These are phyloP conservation scores for Arthrobotrys megalospora DNA, from an alignment of 2,329 filamentous ascomycete species.

Conservation along the genomic window DNA sequence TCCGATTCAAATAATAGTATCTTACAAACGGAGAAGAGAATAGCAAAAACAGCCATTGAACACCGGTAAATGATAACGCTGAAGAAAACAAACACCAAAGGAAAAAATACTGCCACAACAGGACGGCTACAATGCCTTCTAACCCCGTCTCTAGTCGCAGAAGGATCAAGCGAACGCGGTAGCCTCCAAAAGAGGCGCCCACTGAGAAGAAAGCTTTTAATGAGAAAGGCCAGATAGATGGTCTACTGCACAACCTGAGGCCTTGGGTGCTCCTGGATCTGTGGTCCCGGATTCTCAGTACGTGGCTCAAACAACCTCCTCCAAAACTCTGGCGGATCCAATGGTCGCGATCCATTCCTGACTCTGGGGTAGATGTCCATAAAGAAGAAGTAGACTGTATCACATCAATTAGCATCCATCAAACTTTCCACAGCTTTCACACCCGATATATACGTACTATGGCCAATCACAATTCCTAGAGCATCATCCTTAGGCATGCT, in stretches of 20 bases:
- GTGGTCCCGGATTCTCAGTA: slow-evolving; percentile 53
- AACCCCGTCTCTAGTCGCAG: neutral
- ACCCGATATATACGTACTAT: slow-evolving; percentile 70
- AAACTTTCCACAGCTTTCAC: neutral
- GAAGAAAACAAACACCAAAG: neutral
- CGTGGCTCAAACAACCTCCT: slow-evolving; percentile 80
- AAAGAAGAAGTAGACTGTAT: slow-evolving; percentile 92
- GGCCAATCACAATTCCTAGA: slow-evolving; percentile 92
- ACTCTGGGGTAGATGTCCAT: slow-evolving; percentile 95
- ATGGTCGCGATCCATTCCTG: slow-evolving; percentile 84
- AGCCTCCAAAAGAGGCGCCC: too few species aligned
- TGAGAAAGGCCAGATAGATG: neutral
- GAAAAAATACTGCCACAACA: neutral
- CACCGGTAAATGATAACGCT: slow-evolving; percentile 46
- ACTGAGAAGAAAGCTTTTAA: neutral
- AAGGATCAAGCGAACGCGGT: neutral
- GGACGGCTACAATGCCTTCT: neutral
- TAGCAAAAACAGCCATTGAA: slow-evolving; percentile 17
- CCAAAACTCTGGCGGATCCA: slow-evolving; percentile 94
- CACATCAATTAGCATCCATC: neutral
- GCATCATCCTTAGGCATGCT: slow-evolving; percentile 95
- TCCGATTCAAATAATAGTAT: slow-evolving; percentile 15
- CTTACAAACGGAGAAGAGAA: slow-evolving; percentile 23
- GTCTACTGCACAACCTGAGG: slow-evolving; percentile 28
- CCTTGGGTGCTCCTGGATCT: slow-evolving; percentile 2